These are phyloP conservation scores for Stemphylium lycopersici DNA, from an alignment of 2,329 filamentous ascomycete genomes.

Conservation along the genomic window DNA sequence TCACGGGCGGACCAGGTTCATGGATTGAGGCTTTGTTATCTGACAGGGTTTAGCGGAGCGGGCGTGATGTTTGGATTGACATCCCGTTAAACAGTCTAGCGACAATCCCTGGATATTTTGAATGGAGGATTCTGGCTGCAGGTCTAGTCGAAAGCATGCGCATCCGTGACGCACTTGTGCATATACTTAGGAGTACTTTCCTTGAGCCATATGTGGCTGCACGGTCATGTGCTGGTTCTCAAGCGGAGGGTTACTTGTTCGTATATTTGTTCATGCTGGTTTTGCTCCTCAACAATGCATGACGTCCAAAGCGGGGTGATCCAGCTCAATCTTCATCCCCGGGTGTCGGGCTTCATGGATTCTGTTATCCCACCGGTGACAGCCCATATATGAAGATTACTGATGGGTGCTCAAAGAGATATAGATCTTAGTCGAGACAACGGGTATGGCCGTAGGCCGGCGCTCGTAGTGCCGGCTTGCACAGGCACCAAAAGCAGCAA, in stretches of 20 bases:
- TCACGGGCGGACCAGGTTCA: conserved; percentile 21
- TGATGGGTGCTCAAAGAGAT: not conserved
- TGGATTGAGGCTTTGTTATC: conserved; percentile 17
- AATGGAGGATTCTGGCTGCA: conserved; percentile 2
- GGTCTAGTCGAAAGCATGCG: conserved; percentile 3
- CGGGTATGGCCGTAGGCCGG: not conserved
- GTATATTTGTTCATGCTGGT: conserved; percentile 5
- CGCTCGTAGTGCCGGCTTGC: not conserved
- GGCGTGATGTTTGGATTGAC: conserved; percentile 5
- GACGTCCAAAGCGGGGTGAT: conserved; percentile 1
- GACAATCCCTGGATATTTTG: conserved; percentile 4
- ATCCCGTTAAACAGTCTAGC: conserved; percentile 3
- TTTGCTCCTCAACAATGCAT: conserved; percentile 14
- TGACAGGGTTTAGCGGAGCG: conserved; percentile 15
- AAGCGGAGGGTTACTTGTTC: conserved; percentile 3
- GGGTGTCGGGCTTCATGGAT: not conserved
- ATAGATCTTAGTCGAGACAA: not conserved
- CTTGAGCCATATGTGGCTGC: conserved; percentile 1
- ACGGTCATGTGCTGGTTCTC: not conserved
- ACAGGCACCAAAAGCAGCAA: not conserved
- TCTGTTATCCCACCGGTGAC: not conserved
- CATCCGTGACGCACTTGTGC: conserved; percentile 3
- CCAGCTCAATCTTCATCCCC: not conserved
- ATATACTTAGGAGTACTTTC: not conserved
- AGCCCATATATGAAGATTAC: not conserved